These are phyloP conservation scores for Fusarium subglutinans DNA, from an alignment of 2,329 filamentous ascomycete species.

Conservation along the genomic window DNA sequence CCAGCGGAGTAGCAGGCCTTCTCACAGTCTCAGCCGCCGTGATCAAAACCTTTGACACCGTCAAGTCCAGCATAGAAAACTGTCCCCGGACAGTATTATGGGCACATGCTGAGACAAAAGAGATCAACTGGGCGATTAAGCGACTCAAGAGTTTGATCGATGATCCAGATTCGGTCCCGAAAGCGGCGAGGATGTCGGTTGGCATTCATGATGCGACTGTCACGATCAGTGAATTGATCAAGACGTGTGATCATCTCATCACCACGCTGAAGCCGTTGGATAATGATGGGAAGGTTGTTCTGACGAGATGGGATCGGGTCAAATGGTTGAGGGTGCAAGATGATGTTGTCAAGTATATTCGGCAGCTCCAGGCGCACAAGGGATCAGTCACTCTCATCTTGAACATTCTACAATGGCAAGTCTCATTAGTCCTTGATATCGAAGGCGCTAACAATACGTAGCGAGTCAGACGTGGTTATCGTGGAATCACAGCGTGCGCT, in stretches of 20 bases:
- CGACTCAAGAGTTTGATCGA: conserved; percentile 14
- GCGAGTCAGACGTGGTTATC: conserved; percentile 15
- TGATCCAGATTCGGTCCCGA: conserved; percentile 12
- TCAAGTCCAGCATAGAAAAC: conserved; percentile 4
- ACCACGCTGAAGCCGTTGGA: not conserved
- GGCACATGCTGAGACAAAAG: conserved; percentile 15
- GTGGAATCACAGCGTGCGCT: conserved; percentile 8
- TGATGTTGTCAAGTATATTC: conserved; percentile 20
- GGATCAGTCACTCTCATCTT: conserved; percentile 15
- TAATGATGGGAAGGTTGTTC: not conserved
- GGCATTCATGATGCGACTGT: conserved; percentile 19
- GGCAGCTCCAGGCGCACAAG: conserved; percentile 18
- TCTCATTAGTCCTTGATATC: fast-evolving
- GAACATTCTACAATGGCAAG: conserved; percentile 13
- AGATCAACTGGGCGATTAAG: conserved; percentile 15
- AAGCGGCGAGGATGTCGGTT: conserved; percentile 8
- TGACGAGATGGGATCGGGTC: not conserved
- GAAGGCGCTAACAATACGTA: not conserved
- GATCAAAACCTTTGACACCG: conserved; percentile 3
- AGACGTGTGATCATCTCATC: conserved; percentile 8
- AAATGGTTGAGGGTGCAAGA: conserved; percentile 20
- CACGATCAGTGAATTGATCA: conserved; percentile 14
- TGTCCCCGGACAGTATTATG: conserved; percentile 6
- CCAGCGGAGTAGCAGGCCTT: conserved; percentile 16
- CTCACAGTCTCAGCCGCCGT: conserved; percentile 9